Conservation (phyloP, 257 asterid genomes). For the Nicotiana undulata region DNA sequence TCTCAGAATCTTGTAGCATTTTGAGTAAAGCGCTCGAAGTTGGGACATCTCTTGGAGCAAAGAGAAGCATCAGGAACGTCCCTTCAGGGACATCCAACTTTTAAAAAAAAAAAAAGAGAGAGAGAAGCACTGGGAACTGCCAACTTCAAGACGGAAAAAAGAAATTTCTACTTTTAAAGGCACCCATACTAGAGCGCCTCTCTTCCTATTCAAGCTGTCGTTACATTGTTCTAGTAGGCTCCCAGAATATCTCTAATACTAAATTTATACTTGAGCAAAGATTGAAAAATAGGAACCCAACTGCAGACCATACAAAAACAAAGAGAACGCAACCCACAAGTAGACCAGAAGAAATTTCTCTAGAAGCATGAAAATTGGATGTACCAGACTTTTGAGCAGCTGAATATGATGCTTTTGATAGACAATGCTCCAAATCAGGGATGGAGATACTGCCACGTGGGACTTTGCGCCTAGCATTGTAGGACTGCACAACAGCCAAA, state of each 20-base stretch:
- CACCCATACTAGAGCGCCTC: not conserved
- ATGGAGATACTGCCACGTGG: slow-evolving; percentile 71
- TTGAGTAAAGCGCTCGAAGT: not conserved
- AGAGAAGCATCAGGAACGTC: too few species aligned
- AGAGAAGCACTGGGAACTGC: not conserved
- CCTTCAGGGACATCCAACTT: too few species aligned
- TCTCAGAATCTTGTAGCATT: not conserved
- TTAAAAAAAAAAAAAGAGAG: too few species aligned
- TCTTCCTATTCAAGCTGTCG: not conserved
- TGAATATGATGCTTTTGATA: slow-evolving; percentile 73
- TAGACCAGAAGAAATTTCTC: not conserved
- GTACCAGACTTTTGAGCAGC: slow-evolving; percentile 83
- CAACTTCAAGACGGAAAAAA: not conserved
- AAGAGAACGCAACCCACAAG: not conserved
- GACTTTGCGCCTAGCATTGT: slow-evolving; percentile 68
- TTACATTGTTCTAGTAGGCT: not conserved
- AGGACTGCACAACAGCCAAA: slow-evolving; percentile 87
- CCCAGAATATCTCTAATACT: not conserved
- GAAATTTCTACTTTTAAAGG: not conserved
- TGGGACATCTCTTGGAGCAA: not conserved
- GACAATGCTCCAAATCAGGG: slow-evolving; percentile 66
- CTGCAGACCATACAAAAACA: not conserved
- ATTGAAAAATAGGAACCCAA: not conserved
- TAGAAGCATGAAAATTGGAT: not conserved
- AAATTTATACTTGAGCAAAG: not conserved